Base-by-base conservation (phyloP, 352 stramenopile species). In the Globisporangium cystogenes region DNA sequence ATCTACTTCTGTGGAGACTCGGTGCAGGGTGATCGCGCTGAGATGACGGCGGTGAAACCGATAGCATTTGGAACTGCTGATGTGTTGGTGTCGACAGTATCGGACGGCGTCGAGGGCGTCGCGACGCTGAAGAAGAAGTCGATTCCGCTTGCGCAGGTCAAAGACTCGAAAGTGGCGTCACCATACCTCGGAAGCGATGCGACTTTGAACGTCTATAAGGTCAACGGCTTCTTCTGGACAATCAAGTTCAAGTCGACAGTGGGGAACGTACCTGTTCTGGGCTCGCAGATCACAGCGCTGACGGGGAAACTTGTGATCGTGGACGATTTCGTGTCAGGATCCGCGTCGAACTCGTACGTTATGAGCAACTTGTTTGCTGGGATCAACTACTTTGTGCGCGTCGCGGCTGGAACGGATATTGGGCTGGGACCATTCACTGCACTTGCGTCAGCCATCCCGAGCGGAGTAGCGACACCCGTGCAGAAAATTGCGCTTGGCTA, bases 231-330 rank as follows among this genome's bases (percentile, higher is more conserved):
- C 15, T 42, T 87, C 7, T 93, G 82, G 82, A 88, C 74, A 0
- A 74, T 93, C 49, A 87, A 86, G 48, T 93, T 93, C 37, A 85
- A 83, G 39, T 87, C 78, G 1, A 88, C 72, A 2, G 74, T 93
- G 26, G 82, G 82, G 6, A 81, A 93, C 45, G 60, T 90, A 0
- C 58, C 77, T 6, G 60, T 56, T 18, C 63, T 93, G 2, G 65
- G 62, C 1, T 60, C 56, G 6, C 59, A 79, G 24, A 71, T 51
- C 1, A 41, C 40, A 0, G 18, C 43, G 0, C 27, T 82, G 8
- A 53, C 50, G 7, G 67, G 65, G 7, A 49, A 57, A 2, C 47
- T 90, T 48, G 57, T 64, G 7, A 49, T 85, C 14, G 18, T 65
- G 8, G 70, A 83, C 33, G 57, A 83, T 48, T 78, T 83, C 24